A percentile compares a stretch with the other conserved stretches of the same genome.
These are phyloP conservation scores for Mariannaea elegans DNA, from an alignment of 2,329 filamentous ascomycete genomes.

Conservation along the genomic window DNA sequence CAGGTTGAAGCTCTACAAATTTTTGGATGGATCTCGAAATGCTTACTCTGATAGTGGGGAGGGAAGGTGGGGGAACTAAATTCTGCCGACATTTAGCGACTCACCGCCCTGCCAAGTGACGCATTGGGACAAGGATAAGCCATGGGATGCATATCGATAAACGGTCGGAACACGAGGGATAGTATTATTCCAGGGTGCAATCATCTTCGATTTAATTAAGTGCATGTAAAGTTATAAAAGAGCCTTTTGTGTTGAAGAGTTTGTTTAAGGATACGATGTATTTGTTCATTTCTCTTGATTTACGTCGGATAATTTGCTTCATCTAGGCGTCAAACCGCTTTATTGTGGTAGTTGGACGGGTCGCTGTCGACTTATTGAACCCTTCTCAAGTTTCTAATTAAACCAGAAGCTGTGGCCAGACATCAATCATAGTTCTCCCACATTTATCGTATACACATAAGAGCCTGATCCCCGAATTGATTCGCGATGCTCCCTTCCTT, in stretches of 20 bases:
- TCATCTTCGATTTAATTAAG: too few relatives aligned
- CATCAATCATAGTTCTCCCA: neutral
- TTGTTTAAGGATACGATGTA: too few relatives aligned
- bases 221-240: neutral
- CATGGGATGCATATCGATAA: neutral
- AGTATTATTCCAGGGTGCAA: too few relatives aligned
- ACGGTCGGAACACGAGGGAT: neutral
- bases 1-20: constrained; percentile 40
- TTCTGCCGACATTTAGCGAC: constrained; percentile 40
- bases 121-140: constrained; percentile 12
- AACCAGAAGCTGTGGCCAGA: too few relatives aligned
- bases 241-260: too few relatives aligned
- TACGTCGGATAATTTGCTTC: too few relatives aligned
- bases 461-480: constrained; percentile 81
- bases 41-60: constrained; percentile 34
- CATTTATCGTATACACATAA: constrained; percentile 74
- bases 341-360: too few relatives aligned
- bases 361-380: too few relatives aligned
- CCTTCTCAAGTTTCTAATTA: too few relatives aligned
- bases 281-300: too few relatives aligned
- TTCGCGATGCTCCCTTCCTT: constrained; percentile 76
- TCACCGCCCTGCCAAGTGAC: constrained; percentile 27
- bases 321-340: too few relatives aligned
- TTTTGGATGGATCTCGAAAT: constrained; percentile 34
- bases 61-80: constrained; percentile 45